Base-by-base conservation (phyloP, 1,284 basidiomycete species). In the Microbotryomycetes sp. region DNA sequence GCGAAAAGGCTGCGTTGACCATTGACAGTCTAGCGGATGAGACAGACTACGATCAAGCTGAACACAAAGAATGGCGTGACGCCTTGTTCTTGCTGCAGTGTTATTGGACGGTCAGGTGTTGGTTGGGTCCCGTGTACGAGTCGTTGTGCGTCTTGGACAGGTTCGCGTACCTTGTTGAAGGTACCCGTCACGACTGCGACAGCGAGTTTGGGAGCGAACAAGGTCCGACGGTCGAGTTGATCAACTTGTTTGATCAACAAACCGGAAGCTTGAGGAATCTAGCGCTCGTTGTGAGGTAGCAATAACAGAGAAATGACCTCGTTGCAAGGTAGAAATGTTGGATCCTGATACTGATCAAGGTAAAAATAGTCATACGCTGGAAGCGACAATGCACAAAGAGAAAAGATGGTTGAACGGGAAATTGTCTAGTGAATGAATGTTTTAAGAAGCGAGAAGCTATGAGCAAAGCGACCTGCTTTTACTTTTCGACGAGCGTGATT, bases 201-300 rank as follows among this genome's bases (percentile, higher is more conserved):
- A 45, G 21, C 2, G 50, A 31, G 3, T 28, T 13, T 5, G 7
- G 1, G 24, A 35, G 18, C 28, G 35, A 3, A 23, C 18, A 5
- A 52, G 16, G 41, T 3, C 16, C 46, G 30, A 26, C 48, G n/a
- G 60, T 67, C 45, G 66, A 68, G 31, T 45, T 66, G 48, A 57
- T 65, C 23, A 68, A 68, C 26, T 13, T 68, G 27, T 68, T 68
- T 29, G 66, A 68, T 18, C 66, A 68, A 54, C 50, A 41, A 23
- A 65, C 61, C 24, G 61, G 61, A 7, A 61, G 59, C 27, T 31
- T 65, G 30, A 56, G 66, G 28, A 68, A 68, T 45, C 23, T 68
- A 23, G 66, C 66, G n/a, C 26, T 68, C 4, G 61, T 68, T 3
- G 61, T 68, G 27, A 29, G 65, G 30, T 66, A 54, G 35, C 21